These are phyloP conservation scores for Hyphodiscus hymeniophilus DNA, from an alignment of 495 filamentous ascomycete species.

Conservation along the genomic window DNA sequence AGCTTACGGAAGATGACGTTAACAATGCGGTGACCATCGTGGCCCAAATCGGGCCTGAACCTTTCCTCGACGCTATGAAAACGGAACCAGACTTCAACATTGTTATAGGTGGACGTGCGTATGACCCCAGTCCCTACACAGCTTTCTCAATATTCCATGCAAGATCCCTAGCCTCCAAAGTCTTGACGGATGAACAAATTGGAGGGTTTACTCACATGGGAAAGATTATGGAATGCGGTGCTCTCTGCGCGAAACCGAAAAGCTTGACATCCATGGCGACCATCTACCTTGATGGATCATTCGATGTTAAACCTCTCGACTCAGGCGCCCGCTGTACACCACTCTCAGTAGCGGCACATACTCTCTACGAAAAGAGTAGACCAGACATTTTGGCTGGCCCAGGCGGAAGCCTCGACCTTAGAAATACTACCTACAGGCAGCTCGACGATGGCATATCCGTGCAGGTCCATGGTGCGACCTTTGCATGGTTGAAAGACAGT, in stretches of 20 bases:
- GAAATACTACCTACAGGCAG: conserved; percentile 29
- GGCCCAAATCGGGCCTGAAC: conserved; percentile 30
- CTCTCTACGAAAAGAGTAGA: conserved; percentile 41
- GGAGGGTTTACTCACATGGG: conserved; percentile 34
- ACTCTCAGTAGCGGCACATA: conserved; percentile 37
- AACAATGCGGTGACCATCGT: conserved; percentile 28
- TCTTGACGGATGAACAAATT: background rate
- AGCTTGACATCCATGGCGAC: conserved; percentile 27
- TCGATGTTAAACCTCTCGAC: conserved; percentile 26
- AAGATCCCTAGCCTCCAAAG: conserved; percentile 10
- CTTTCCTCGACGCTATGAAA: conserved; percentile 32
- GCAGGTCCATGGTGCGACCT: conserved; percentile 26
- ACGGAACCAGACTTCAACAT: conserved; percentile 33
- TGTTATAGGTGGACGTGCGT: conserved; percentile 38
- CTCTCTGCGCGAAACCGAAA: conserved; percentile 36
- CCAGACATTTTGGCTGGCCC: conserved; percentile 38
- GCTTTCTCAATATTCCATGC: conserved; percentile 28
- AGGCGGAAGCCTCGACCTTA: conserved; percentile 36
- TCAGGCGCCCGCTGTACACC: conserved; percentile 32
- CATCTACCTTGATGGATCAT: conserved; percentile 19
- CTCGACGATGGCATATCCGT: conserved; percentile 28
- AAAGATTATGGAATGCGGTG: conserved; percentile 46
- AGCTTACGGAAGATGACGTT: conserved; percentile 29
- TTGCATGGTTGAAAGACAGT: background rate
- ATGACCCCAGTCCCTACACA: conserved; percentile 40